Conservation (phyloP, 805 yeast genomes). For the Candida endomychidarum region DNA sequence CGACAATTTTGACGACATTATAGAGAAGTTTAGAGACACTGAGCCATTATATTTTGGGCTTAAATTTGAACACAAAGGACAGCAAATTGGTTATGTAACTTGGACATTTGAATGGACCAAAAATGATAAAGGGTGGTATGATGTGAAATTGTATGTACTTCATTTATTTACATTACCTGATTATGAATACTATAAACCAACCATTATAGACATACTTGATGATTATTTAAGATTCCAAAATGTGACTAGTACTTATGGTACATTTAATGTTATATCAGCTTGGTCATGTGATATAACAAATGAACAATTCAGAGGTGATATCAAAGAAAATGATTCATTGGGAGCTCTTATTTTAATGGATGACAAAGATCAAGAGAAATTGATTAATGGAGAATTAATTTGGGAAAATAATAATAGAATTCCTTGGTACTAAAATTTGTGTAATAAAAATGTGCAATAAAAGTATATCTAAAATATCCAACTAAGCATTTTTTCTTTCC, state of each 20-base stretch:
- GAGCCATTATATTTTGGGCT: conserved; percentile 37
- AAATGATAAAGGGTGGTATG: not conserved
- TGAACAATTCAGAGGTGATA: conserved; percentile 2
- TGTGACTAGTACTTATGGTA: not conserved
- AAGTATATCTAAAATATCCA: conserved; percentile 15
- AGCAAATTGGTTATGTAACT: conserved; percentile 28
- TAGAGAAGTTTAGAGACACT: conserved; percentile 19
- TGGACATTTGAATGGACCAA: conserved; percentile 39
- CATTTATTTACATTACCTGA: conserved; percentile 5
- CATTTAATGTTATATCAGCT: conserved; percentile 1
- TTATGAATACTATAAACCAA: not conserved
- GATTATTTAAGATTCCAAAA: conserved; percentile 11
- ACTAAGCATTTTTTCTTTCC: conserved; percentile 5
- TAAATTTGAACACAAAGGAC: conserved; percentile 19
- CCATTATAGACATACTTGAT: conserved; percentile 9
- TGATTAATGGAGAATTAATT: conserved; percentile 26
- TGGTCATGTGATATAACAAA: conserved; percentile 34
- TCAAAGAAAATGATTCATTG: conserved; percentile 30
- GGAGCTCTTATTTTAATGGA: conserved; percentile 34
- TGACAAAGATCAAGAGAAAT: conserved; percentile 23
- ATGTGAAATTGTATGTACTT: conserved; percentile 3
- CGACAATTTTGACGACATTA: conserved; percentile 18
- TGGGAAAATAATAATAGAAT: conserved; percentile 45
- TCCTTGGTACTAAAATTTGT: conserved; percentile 40
- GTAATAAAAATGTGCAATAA: too few species aligned